Conservation (phyloP, 495 filamentous ascomycete species). For the Parathielavia hyrcaniae region DNA sequence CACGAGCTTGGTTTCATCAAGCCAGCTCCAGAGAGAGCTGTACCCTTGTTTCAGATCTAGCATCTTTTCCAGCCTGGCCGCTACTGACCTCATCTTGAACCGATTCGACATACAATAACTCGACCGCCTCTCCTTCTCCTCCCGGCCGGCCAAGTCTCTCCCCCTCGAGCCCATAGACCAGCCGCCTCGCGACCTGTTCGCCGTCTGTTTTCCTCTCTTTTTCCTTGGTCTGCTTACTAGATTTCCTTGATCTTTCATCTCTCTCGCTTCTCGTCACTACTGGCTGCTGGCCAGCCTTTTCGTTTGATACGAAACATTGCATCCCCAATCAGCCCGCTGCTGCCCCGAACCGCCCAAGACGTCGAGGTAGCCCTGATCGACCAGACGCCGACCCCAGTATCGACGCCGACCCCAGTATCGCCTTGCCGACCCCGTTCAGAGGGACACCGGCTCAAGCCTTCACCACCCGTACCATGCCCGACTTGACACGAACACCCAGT, state of each 20-base stretch:
- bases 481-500: constrained; percentile 29
- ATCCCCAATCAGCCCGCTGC: constrained; percentile 1
- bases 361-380: background rate
- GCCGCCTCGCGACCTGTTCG: constrained; percentile 26
- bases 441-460: constrained; percentile 8
- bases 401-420: no score
- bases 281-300: constrained; percentile 35
- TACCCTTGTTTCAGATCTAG: constrained; percentile 43
- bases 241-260: constrained; percentile 26
- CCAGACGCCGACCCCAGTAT: constrained; percentile 18
- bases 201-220: constrained; percentile 28
- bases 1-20: constrained; percentile 45
- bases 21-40: constrained; percentile 32
- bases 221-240: constrained; percentile 26
- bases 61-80: constrained; percentile 14
- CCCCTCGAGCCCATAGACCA: constrained; percentile 30
- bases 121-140: constrained; percentile 25
- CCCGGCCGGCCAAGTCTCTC: constrained; percentile 26
- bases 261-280: constrained; percentile 23
- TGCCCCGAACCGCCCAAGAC: constrained; percentile 8
- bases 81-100: constrained; percentile 16
- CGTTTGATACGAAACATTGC: constrained; percentile 43
- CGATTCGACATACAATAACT: constrained; percentile 31
- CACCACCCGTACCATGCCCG: constrained; percentile 27
- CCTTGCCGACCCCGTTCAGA: constrained; percentile 13